Conservation (phyloP, 2,329 filamentous ascomycete genomes). For the Talaromyces sp. region DNA sequence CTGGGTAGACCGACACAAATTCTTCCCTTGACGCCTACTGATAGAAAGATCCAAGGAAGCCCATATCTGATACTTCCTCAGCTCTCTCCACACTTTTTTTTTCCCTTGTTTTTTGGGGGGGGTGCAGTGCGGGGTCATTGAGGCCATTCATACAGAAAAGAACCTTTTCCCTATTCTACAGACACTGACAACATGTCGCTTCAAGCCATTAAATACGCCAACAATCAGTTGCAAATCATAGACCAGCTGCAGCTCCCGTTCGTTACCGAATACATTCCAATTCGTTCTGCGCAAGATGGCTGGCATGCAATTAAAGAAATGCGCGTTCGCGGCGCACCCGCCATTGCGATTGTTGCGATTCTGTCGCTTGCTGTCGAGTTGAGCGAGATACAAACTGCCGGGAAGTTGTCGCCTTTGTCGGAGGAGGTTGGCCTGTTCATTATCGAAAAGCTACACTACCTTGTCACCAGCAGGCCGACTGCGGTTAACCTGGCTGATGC, state of each 20-base stretch:
- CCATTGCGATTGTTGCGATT: conserved; percentile 96
- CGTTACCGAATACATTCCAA: conserved; percentile 54
- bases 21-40: background rate
- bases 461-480: conserved; percentile 85
- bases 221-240: conserved; percentile 57
- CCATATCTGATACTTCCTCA: background rate
- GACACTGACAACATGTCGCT: conserved; percentile 43
- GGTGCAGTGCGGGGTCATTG: conserved; percentile 6
- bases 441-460: conserved; percentile 72
- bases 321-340: conserved; percentile 72
- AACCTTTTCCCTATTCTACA: background rate
- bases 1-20: background rate
- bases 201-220: conserved; percentile 60
- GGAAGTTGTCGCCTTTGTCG: conserved; percentile 48
- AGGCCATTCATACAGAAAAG: background rate
- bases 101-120: too few relatives aligned
- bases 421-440: conserved; percentile 68
- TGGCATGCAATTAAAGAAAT: conserved; percentile 66
- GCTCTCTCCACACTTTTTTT: background rate
- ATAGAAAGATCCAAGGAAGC: background rate
- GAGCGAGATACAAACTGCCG: conserved; percentile 40
- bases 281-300: conserved; percentile 56
- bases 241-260: conserved; percentile 63
- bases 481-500: conserved; percentile 94
- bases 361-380: conserved; percentile 85